Base-by-base conservation (phyloP, 2,329 filamentous ascomycete genomes). In the Ophiostoma sp. region DNA sequence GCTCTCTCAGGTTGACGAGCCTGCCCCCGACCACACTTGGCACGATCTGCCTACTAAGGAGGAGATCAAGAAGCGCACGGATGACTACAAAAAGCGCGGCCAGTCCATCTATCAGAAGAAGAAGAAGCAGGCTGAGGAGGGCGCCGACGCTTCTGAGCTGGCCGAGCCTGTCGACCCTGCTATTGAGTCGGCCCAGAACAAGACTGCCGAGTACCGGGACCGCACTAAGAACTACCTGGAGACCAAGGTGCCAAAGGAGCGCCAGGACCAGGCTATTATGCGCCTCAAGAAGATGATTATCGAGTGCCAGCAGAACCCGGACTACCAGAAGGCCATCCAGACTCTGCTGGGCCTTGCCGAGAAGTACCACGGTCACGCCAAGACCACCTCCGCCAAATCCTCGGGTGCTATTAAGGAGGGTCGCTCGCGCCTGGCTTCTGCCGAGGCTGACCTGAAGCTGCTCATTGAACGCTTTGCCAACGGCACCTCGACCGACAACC, bases 211-310 rank as follows among this genome's bases (percentile, higher is more conserved):
- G 72, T 80, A 81, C 68, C 77, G 77, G 3, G 75, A 75, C 65
- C 77, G 77, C 45, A 74, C 89, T 40, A 87, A 84, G 76, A 86
- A 91, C 73, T 98, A 98, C 77, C 81, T 97, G 68, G 84, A 87
- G 73, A 85, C 88, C 75, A 99, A 98, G 84, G 85, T 99, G 79
- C 93, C 95, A 0, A 82, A 94, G 79, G 93, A 98, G 78, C 92
- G 95, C 70, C 92, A 93, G 70, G 93, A 98, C 7, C 93, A 97
- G 82, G 89, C 89, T 68, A 89, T 97, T 74, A 97, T 88, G 85
- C 91, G 95, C 49, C 80, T 99, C 73, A 99, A 87, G 87, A 98
- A 98, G 87, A 96, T 98, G 90, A 82, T 99, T 52, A 88, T 97
- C 63, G 95, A 99, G 79, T 93, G 96, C 74, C 95, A 99, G 80